Evolutionary conservation across 768 basidiomycete genomes (phyloP), one percentile per base, ranked within the genome.

Genomic region (Collybia mongolica): DNA sequence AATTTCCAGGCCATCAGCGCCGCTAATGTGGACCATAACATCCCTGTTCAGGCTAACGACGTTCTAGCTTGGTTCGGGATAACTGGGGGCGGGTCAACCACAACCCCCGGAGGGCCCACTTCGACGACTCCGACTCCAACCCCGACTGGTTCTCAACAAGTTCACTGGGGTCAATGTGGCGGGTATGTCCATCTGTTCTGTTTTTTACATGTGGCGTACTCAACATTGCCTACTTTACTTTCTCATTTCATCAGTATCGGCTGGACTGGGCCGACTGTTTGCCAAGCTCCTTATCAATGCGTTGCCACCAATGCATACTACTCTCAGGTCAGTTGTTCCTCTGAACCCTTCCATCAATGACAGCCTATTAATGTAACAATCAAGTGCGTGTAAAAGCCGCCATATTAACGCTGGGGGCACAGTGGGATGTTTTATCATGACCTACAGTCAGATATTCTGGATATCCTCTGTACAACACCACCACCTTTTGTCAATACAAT

Each of bases 61-160:
- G 74, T 71, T 39, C 63, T 79, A 42, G 58, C 59, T 23, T 79
- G 71, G 70, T 74, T 79, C 50, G 76, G 75, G 23, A 64, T 77
- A 54, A 69, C 65, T 26, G 65, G 65, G 1, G 48, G 48, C 18
- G 44, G 44, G 38, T 38, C 46, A 15, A 29, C 52, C 2, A 48
- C 61, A 26, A 45, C 54, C 14, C 48, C 51, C 19, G 52, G 51
- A 22, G 52, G 51, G 19, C 52, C 51, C 9, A 51, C 52, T 19
- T 37, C 53, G 8, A 32, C 32, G 32, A 32, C 32, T 32, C 32
- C 32, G 32, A 32, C 32, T 32, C 32, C 32, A 14, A 14, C 32
- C 32, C 32, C 32, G 11, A 32, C 32, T 32, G 32, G 32, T 3
- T 41, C 41, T 43, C 46, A 49, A 28, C 59, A 59, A 22, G 47